phyloP scores from a whole-genome alignment of 2,329 filamentous ascomycete genomes.

The Talaromyces sp. region DNA sequence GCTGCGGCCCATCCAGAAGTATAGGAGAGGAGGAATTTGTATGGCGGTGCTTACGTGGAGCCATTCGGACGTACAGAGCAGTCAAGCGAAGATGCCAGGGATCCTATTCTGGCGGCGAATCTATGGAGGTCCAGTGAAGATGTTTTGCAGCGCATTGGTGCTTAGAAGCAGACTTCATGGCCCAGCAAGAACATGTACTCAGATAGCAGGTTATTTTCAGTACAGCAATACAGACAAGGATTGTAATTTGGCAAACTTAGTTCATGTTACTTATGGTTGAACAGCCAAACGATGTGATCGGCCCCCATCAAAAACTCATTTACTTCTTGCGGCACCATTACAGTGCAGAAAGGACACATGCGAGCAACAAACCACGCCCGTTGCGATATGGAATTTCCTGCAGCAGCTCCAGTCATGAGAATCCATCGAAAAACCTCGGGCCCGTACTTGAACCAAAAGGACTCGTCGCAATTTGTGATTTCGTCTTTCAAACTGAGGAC shows the following conservation, averaged over 20 bases:
- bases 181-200: background rate
- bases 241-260: background rate
- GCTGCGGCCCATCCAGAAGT: constrained; percentile 12
- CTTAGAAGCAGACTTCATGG: background rate
- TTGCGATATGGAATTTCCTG: constrained; percentile 6
- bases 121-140: constrained; percentile 10
- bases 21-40: constrained; percentile 10
- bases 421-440: background rate
- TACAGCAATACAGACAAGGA: background rate
- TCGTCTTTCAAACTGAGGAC: background rate
- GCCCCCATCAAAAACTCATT: constrained; percentile 11
- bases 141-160: constrained; percentile 6
- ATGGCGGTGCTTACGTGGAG: constrained; percentile 13
- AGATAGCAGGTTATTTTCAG: background rate
- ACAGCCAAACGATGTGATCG: constrained; percentile 10
- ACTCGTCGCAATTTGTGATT: background rate
- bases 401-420: background rate
- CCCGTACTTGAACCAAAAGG: background rate
- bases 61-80: constrained; percentile 10
- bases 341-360: constrained; percentile 12
- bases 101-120: constrained; percentile 12
- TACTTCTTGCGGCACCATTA: constrained; percentile 12
- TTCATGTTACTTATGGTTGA: constrained; percentile 5
- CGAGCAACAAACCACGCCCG: constrained; percentile 12
- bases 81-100: constrained; percentile 7